These are phyloP conservation scores for Verbena officinalis DNA, from an alignment of 257 asterid genomes.

Conservation along the genomic window DNA sequence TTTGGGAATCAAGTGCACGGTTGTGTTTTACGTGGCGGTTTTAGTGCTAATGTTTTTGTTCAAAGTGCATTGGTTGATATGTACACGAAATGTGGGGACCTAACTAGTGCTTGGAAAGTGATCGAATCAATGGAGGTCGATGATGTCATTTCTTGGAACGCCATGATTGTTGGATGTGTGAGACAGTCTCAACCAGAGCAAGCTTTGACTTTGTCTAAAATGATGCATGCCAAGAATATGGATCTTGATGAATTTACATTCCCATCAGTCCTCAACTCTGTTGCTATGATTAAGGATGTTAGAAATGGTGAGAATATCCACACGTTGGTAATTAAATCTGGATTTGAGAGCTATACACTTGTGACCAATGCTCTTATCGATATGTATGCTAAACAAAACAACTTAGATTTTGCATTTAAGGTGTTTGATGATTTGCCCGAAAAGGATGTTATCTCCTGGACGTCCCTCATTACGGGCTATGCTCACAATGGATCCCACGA, in stretches of 20 bases:
- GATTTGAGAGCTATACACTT: constrained; percentile 49
- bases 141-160: constrained; percentile 70
- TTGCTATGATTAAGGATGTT: constrained; percentile 49
- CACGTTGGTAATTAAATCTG: constrained; percentile 64
- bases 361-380: constrained; percentile 80
- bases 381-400: constrained; percentile 77
- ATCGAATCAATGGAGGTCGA: constrained; percentile 52
- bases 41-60: constrained; percentile 69
- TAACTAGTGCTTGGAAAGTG: constrained; percentile 58
- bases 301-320: constrained; percentile 52
- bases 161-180: constrained; percentile 76
- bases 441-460: constrained; percentile 88
- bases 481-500: constrained; percentile 62
- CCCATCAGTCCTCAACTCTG: constrained; percentile 77
- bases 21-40: constrained; percentile 69
- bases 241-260: constrained; percentile 66
- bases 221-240: constrained; percentile 60
- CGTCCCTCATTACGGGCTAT: constrained; percentile 72
- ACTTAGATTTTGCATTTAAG: constrained; percentile 43
- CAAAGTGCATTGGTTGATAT: constrained; percentile 74
- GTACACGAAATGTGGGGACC: constrained; percentile 80
- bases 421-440: constrained; percentile 49
- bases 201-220: constrained; percentile 58
- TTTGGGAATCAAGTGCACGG: constrained; percentile 74
- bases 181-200: constrained; percentile 46